Evolutionary conservation across 371 early-diverging fungal species (phyloP), one percentile per base, ranked within the genome.

Genomic region (Quaeritorhiza haematococci): DNA sequence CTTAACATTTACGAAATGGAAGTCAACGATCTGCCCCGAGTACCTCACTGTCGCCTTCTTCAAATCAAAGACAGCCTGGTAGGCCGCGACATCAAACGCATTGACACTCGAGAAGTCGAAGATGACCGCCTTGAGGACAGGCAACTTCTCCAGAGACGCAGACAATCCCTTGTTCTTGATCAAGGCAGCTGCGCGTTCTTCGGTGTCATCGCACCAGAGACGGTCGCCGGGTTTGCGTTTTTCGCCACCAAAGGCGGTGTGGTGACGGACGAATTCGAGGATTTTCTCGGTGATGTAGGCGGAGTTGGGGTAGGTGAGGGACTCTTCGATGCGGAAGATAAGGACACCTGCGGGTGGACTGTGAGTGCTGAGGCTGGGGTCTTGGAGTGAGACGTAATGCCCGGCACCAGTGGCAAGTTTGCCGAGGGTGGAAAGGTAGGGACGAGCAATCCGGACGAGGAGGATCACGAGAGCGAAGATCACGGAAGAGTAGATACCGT

Each of bases 81-180:
- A 64, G 30, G 89, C 92, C 1, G 91, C 84, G 28, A 82, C 79
- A 56, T 93, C 94, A 62, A 92, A 78, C 32, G 76, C 71, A 51
- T 87, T 85, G 13, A 91, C 91, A 10, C 83, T 83, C 0, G 86
- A 75, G 48, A 93, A 77, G 64, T 92, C 92, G n/a, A 93, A 71
- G 23, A 93, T 67, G 26, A 93, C 61, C 0, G 92, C 86, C 3
- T 79, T 74, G 15, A 90, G 68, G 7, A 69, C 55, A 1, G 88
- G 86, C 24, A 67, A 56, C 13, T 13, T 46, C 66, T 71, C 56
- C 71, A 66, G 21, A 56, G 66, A 48, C 64, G 1, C 59, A 63
- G 55, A 32, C 30, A 27, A 17, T 49, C 53, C 34, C 30, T 26
- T 19, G 13, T 38, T 38, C 38, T 38, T 19, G 38, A 19, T 19